phyloP scores from a whole-genome alignment of 2,329 filamentous ascomycete genomes.

The Aureobasidium sp. region DNA sequence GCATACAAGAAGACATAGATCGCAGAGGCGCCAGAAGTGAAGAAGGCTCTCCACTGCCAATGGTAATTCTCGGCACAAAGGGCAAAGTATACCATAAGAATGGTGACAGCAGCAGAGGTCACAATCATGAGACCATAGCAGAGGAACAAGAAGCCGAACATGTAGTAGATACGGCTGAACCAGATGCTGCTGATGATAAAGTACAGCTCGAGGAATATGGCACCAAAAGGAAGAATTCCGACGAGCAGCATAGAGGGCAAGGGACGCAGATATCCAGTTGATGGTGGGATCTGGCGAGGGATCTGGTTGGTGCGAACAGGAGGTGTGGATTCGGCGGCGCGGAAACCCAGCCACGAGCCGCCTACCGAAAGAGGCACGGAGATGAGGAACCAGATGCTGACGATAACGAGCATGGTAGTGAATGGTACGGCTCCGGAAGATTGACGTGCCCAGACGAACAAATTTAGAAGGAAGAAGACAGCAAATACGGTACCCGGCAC shows the following conservation, averaged over 20 bases:
- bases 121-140: slow-evolving; percentile 97
- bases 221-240: slow-evolving; percentile 86
- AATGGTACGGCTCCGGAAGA: slow-evolving; percentile 94
- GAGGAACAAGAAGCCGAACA: slow-evolving; percentile 98
- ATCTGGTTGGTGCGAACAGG: slow-evolving; percentile 97
- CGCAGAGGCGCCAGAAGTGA: slow-evolving; percentile 83
- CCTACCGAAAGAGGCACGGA: slow-evolving; percentile 84
- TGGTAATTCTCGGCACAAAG: slow-evolving; percentile 96
- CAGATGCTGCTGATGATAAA: slow-evolving; percentile 99
- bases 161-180: slow-evolving; percentile 99
- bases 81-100: slow-evolving; percentile 92
- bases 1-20: slow-evolving; percentile 90
- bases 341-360: slow-evolving; percentile 92
- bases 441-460: slow-evolving; percentile 90
- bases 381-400: slow-evolving; percentile 95
- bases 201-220: slow-evolving; percentile 97
- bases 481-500: slow-evolving; percentile 81
- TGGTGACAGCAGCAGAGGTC: slow-evolving; percentile 84
- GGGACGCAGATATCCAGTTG: slow-evolving; percentile 73
- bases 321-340: slow-evolving; percentile 57
- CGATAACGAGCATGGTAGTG: slow-evolving; percentile 89
- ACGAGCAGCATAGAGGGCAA: slow-evolving; percentile 88
- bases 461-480: slow-evolving; percentile 86
- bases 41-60: slow-evolving; percentile 96
- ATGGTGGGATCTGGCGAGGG: slow-evolving; percentile 86